phyloP scores from a whole-genome alignment of 2,329 filamentous ascomycete species.

The Xylaria polymorpha region DNA sequence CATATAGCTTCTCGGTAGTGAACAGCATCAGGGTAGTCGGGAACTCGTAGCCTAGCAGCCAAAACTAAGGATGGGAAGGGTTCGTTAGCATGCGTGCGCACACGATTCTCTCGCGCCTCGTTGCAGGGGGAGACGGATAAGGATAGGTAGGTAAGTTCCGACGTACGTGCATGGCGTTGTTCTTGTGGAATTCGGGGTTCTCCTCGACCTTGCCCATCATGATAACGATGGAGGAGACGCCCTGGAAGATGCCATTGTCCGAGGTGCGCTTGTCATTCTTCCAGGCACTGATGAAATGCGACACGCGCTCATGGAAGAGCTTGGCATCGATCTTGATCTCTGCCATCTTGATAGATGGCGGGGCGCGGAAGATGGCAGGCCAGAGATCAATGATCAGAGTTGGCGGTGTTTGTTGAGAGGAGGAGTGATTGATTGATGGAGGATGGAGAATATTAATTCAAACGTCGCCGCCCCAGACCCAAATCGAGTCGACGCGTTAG shows the following conservation, averaged over 20 bases:
- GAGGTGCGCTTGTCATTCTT: slow-evolving; percentile 93
- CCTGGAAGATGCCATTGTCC: slow-evolving; percentile 81
- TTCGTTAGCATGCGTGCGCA: slow-evolving; percentile 24
- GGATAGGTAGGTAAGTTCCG: not conserved
- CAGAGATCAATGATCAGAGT: slow-evolving; percentile 14
- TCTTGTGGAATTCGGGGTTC: slow-evolving; percentile 88
- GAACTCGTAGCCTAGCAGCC: slow-evolving; percentile 98
- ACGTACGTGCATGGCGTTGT: slow-evolving; percentile 93
- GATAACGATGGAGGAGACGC: slow-evolving; percentile 86
- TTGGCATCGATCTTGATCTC: slow-evolving; percentile 97
- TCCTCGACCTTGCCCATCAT: slow-evolving; percentile 97
- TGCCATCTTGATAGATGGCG: slow-evolving; percentile 63
- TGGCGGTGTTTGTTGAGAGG: slow-evolving; percentile 24
- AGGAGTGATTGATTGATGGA: slow-evolving; percentile 50
- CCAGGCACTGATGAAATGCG: slow-evolving; percentile 89
- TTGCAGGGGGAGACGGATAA: not conserved
- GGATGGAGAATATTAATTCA: slow-evolving; percentile 29
- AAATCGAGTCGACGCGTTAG: slow-evolving; percentile 41
- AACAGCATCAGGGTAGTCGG: slow-evolving; percentile 94
- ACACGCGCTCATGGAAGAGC: slow-evolving; percentile 92
- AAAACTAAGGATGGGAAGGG: slow-evolving; percentile 73
- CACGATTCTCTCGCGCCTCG: not conserved
- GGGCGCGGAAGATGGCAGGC: slow-evolving; percentile 46
- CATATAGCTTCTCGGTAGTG: slow-evolving; percentile 86
- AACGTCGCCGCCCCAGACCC: slow-evolving; percentile 39